Conservation (phyloP, 2,329 filamentous ascomycete genomes). For the Botrytis tulipae region DNA sequence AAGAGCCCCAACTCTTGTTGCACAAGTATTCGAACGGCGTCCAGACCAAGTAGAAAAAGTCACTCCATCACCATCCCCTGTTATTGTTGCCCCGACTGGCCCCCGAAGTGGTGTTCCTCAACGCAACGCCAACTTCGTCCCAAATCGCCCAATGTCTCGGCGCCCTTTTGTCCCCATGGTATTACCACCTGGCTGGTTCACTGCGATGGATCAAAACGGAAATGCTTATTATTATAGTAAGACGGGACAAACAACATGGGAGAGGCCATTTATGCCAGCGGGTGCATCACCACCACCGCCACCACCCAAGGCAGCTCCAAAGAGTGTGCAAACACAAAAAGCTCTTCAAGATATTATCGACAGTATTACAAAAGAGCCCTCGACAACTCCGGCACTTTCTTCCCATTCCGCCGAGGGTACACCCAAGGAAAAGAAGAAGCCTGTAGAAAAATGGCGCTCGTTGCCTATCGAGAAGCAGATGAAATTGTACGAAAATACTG, state of each 20-base stretch:
- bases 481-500: conserved; percentile 92
- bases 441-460: conserved; percentile 69
- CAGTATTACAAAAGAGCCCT: conserved; percentile 67
- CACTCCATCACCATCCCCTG: conserved; percentile 37
- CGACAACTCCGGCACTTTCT: conserved; percentile 57
- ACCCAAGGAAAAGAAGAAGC: conserved; percentile 55
- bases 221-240: conserved; percentile 84
- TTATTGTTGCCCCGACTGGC: conserved; percentile 46
- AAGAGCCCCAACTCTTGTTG: conserved; percentile 50
- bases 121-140: conserved; percentile 53
- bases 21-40: conserved; percentile 57
- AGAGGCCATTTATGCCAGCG: conserved; percentile 68
- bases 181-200: conserved; percentile 83
- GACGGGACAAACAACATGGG: conserved; percentile 77
- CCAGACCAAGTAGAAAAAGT: conserved; percentile 55
- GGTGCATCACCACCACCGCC: conserved; percentile 51
- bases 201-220: conserved; percentile 68
- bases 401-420: conserved; percentile 54
- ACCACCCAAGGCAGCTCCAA: conserved; percentile 52
- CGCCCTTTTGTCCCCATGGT: conserved; percentile 53
- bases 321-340: conserved; percentile 55
- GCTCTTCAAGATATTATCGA: conserved; percentile 82
- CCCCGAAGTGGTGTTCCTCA: conserved; percentile 49
- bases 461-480: conserved; percentile 81
- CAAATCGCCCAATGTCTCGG: conserved; percentile 54